A percentile compares a stretch with the other conserved stretches of the same genome.
phyloP scores from a whole-genome alignment of 1,139 yeast genomes.

The Suhomyces panamericanus region DNA sequence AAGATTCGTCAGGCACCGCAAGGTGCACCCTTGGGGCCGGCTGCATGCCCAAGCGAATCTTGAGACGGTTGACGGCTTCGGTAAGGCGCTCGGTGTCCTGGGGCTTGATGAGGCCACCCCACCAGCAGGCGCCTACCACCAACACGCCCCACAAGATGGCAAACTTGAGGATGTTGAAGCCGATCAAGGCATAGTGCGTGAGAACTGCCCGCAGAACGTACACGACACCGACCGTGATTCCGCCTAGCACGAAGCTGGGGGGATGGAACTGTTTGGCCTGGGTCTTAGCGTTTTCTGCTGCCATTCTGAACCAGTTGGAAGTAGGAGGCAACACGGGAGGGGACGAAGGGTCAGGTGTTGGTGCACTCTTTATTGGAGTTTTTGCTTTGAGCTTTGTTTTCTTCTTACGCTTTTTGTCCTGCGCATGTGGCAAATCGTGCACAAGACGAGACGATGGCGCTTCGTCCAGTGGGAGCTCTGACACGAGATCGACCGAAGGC shows the following conservation, averaged over 20 bases:
- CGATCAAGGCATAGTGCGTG: slow-evolving; percentile 21
- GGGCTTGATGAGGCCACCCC: slow-evolving; percentile 30
- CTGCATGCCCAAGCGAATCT: slow-evolving; percentile 11
- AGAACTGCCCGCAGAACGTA: slow-evolving; percentile 25
- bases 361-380: slow-evolving; percentile 3
- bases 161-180: slow-evolving; percentile 25
- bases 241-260: slow-evolving; percentile 38
- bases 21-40: background rate
- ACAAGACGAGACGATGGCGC: slow-evolving; percentile 2
- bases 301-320: slow-evolving; percentile 7
- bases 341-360: background rate
- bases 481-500: background rate
- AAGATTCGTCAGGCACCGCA: slow-evolving; percentile 10
- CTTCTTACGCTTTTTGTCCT: slow-evolving; percentile 11
- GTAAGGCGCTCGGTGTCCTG: slow-evolving; percentile 22
- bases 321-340: background rate
- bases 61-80: slow-evolving; percentile 11
- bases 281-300: slow-evolving; percentile 1
- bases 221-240: slow-evolving; percentile 23
- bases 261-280: slow-evolving; percentile 23
- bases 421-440: slow-evolving; percentile 5
- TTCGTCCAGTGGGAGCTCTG: background rate
- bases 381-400: slow-evolving; percentile 7
- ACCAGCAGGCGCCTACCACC: slow-evolving; percentile 32
- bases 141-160: slow-evolving; percentile 28